These are phyloP conservation scores for Boechera retrofracta DNA, from an alignment of 345 rosid genomes.

Conservation along the genomic window DNA sequence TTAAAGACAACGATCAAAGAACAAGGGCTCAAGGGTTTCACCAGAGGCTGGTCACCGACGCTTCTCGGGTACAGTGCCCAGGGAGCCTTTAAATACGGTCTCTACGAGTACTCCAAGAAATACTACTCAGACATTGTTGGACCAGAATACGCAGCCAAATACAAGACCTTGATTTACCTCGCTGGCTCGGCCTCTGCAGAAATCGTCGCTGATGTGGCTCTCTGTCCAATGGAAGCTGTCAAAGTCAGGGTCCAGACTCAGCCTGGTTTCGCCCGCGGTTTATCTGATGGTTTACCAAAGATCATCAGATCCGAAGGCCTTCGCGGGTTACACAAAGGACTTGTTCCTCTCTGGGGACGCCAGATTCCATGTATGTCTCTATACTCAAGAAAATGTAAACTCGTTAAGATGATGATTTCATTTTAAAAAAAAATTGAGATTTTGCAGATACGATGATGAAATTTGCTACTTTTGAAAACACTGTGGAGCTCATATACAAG, in stretches of 20 bases:
- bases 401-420: not conserved
- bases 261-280: slow-evolving; percentile 92
- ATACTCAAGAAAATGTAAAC: not conserved
- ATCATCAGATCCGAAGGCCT: slow-evolving; percentile 74
- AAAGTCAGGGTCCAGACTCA: slow-evolving; percentile 97
- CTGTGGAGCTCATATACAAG: slow-evolving; percentile 87
- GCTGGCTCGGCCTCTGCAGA: slow-evolving; percentile 98
- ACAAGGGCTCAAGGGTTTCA: slow-evolving; percentile 83
- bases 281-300: slow-evolving; percentile 93
- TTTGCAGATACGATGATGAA: slow-evolving; percentile 96
- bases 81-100: slow-evolving; percentile 91
- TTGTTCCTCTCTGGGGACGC: slow-evolving; percentile 96
- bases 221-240: slow-evolving; percentile 96
- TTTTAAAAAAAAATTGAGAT: not conserved
- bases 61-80: slow-evolving; percentile 92
- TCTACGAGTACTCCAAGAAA: slow-evolving; percentile 91
- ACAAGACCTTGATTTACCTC: slow-evolving; percentile 87
- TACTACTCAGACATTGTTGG: slow-evolving; percentile 94
- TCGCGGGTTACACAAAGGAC: slow-evolving; percentile 81
- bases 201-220: slow-evolving; percentile 86
- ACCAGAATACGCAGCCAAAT: slow-evolving; percentile 82
- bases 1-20: slow-evolving; percentile 80
- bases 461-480: slow-evolving; percentile 88
- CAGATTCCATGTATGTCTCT: slow-evolving; percentile 90
- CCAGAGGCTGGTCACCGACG: slow-evolving; percentile 94